Base-by-base conservation (phyloP, 2,329 filamentous ascomycete genomes). In the Helotiales sp. region DNA sequence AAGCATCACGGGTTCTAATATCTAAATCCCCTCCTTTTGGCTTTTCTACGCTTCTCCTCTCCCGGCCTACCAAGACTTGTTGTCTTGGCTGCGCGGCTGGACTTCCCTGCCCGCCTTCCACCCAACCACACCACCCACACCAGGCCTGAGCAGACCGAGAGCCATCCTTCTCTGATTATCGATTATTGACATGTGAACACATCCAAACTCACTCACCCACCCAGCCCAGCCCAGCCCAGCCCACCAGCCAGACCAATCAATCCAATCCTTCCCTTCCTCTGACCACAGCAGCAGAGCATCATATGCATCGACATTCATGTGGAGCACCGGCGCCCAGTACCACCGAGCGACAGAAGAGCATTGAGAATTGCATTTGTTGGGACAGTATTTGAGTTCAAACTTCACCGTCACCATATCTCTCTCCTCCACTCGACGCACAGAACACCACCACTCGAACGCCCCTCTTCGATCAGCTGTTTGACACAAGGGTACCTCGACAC, bases 101-200 rank as follows among this genome's bases (percentile, higher is more conserved):
- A 13, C 37, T 32, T 22, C 22, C 10, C 57, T 45, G n/a, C 20
- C 28, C 30, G 2, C 28, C 50, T 15, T 57, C 37, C 57, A 26
- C 40, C 57, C 37, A 43, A 45, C 55, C 24, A 22, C 54, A 24
- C 28, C 11, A 6, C 10, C 52, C 52, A 30, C 37, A 22, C 58
- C 26, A 30, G 26, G 30, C 32, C 22, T 6, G 7, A 22, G n/a
- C 34, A n/a, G 52, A 55, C 55, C 55, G 58, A 61, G 40, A 49
- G 58, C 57, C 40, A 28, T 50, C 1, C n/a, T 22, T n/a, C n/a
- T 61, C 28, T n/a, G n/a, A n/a, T 37, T 58, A 20, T 24, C 34
- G 17, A n/a, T 58, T 22, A 40, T 60, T 68, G 64, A 59, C 67
- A 69, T 69, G 67, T 69, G 64, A 69, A 66, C 61, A 58, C 28